Percentiles rank a stretch among this genome's conserved stretches.
Evolutionary conservation across 352 stramenopile genomes (phyloP).

Genomic region (Poterioochromonas sp.): DNA sequence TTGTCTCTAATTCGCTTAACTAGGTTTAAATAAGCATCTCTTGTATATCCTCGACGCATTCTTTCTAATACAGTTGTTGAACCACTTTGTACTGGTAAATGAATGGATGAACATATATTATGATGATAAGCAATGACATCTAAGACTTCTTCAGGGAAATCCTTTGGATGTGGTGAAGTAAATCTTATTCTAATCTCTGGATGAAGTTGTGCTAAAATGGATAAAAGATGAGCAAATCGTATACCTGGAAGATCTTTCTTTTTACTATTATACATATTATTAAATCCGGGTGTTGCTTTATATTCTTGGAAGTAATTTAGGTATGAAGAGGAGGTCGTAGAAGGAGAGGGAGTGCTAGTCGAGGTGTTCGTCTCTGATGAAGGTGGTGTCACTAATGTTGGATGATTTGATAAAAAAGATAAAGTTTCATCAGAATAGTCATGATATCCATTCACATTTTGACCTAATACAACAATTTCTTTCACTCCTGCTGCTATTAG

Average conservation of each 20-base stretch:
- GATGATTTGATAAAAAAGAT: too few relatives aligned
- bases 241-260: constrained; percentile 71
- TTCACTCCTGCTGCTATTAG: constrained; percentile 73
- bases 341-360: neutral
- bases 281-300: constrained; percentile 76
- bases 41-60: constrained; percentile 88
- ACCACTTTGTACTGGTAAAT: constrained; percentile 95
- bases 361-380: neutral
- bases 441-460: constrained; percentile 99
- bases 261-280: constrained; percentile 58
- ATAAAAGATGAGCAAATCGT: constrained; percentile 94
- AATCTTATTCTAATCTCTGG: constrained; percentile 93
- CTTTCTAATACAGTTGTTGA: constrained; percentile 70
- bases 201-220: constrained; percentile 62
- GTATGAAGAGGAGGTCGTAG: neutral
- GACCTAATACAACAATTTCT: constrained; percentile 95
- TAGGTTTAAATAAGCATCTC: constrained; percentile 91
- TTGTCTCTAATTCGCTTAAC: constrained; percentile 50
- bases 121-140: constrained; percentile 65
- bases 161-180: constrained; percentile 96
- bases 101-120: constrained; percentile 94
- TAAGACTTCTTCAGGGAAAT: constrained; percentile 41
- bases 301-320: constrained; percentile 44
- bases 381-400: too few relatives aligned
- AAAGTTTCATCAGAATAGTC: constrained; percentile 57